phyloP scores from a whole-genome alignment of 257 asterid species.

The Coffea canephora region DNA sequence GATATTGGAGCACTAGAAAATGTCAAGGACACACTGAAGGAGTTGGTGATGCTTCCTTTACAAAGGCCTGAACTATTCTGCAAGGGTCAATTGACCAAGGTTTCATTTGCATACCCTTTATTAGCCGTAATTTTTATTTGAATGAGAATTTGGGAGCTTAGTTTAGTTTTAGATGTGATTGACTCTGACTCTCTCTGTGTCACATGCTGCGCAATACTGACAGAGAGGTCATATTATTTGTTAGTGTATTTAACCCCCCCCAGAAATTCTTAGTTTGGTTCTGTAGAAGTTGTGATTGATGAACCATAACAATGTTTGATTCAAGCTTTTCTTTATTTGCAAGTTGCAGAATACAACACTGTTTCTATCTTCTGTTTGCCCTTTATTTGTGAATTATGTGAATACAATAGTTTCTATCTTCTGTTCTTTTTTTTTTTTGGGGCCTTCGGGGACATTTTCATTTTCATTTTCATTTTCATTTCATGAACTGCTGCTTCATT shows the following conservation, averaged over 20 bases:
- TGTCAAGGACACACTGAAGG: slow-evolving; percentile 85
- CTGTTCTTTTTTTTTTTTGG: background rate
- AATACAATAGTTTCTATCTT: background rate
- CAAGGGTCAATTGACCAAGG: slow-evolving; percentile 89
- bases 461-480: background rate
- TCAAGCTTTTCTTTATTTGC: background rate
- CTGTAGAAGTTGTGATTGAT: background rate
- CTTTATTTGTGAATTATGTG: background rate
- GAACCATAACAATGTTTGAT: background rate
- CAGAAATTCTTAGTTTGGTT: no score
- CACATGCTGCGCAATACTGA: background rate
- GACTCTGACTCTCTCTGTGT: background rate
- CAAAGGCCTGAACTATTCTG: slow-evolving; percentile 88
- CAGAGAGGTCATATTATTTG: background rate
- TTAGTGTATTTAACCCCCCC: background rate
- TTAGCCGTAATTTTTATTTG: background rate
- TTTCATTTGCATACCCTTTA: slow-evolving; percentile 16
- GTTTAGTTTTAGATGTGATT: background rate
- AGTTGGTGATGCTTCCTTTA: slow-evolving; percentile 91
- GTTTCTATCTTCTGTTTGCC: background rate
- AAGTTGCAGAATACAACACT: background rate
- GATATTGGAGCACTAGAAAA: slow-evolving; percentile 93
- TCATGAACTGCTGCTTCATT: background rate
- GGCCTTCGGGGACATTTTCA: background rate
- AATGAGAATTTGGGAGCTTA: background rate